A percentile compares a stretch with the other conserved stretches of the same genome.
phyloP scores from a whole-genome alignment of 1,284 basidiomycete genomes.

The Ceratobasidium sp. region DNA sequence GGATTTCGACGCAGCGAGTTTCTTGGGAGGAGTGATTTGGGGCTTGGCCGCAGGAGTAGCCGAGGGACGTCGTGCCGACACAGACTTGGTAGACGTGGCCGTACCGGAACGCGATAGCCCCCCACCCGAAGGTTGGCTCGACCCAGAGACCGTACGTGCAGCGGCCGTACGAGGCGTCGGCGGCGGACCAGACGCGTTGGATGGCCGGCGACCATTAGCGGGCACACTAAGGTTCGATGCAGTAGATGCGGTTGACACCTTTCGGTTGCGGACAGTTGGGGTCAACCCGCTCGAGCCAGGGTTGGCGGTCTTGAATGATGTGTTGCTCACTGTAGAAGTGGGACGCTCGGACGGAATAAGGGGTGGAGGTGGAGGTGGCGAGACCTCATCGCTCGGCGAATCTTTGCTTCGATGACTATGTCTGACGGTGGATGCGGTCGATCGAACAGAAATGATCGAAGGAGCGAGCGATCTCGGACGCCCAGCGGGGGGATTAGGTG shows the following conservation, averaged over 20 bases:
- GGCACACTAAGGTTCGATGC: conserved; percentile 44
- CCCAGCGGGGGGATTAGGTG: conserved; percentile 45
- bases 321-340: conserved; percentile 31
- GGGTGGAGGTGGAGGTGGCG: not conserved
- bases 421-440: conserved; percentile 54
- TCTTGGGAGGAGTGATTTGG: conserved; percentile 30
- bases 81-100: conserved; percentile 1
- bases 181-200: conserved; percentile 18
- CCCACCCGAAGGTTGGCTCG: conserved; percentile 8
- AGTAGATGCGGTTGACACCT: conserved; percentile 48
- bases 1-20: not conserved
- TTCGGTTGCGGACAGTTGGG: conserved; percentile 43
- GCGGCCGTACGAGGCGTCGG: conserved; percentile 27
- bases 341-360: conserved; percentile 3
- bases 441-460: conserved; percentile 52
- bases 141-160: not conserved
- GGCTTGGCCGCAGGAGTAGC: not conserved
- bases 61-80: conserved; percentile 4
- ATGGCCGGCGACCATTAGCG: conserved; percentile 2
- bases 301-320: conserved; percentile 62
- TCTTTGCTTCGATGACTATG: conserved; percentile 44
- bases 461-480: conserved; percentile 52
- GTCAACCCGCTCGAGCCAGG: conserved; percentile 46
- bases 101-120: conserved; percentile 18
- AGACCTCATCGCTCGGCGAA: conserved; percentile 13